phyloP scores from a whole-genome alignment of 306 rosid genomes.

The Astragalus glycyphyllos region DNA sequence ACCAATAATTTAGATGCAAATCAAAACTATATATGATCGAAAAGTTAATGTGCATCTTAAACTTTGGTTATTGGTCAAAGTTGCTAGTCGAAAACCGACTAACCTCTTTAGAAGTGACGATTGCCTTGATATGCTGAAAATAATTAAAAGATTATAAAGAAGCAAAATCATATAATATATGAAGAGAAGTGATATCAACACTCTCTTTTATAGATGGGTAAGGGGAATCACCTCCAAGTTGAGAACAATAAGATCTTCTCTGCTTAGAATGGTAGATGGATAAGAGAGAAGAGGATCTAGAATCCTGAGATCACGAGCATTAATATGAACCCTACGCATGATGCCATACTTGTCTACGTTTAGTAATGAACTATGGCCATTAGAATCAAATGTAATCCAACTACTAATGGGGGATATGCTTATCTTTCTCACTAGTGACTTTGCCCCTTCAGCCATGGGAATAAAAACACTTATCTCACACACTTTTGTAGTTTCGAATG shows the following conservation, averaged over 20 bases:
- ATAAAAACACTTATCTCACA: not conserved
- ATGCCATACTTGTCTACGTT: slow-evolving; percentile 67
- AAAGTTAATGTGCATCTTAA: not conserved
- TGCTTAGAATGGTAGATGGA: slow-evolving; percentile 67
- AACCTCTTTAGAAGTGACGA: slow-evolving; percentile 82
- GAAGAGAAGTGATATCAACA: not conserved
- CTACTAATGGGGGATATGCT: not conserved
- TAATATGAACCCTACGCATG: slow-evolving; percentile 62
- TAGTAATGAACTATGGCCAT: slow-evolving; percentile 55
- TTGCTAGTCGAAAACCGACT: not conserved
- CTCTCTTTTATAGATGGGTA: no score
- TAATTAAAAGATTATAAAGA: slow-evolving; percentile 12
- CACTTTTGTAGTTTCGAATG: not conserved
- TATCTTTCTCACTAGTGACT: slow-evolving; percentile 17
- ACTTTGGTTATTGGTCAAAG: not conserved
- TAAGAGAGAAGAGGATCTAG: slow-evolving; percentile 72
- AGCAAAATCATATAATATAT: not conserved
- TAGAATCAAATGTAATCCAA: slow-evolving; percentile 60
- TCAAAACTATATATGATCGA: not conserved
- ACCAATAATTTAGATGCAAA: slow-evolving; percentile 26
- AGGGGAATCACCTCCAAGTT: slow-evolving; percentile 60
- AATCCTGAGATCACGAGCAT: slow-evolving; percentile 78
- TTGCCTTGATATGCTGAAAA: slow-evolving; percentile 75
- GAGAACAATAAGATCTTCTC: slow-evolving; percentile 70
- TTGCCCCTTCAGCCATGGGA: not conserved